Percentiles rank a stretch among this genome's conserved stretches.
phyloP scores from a whole-genome alignment of 768 basidiomycete species.

The Russula compacta region DNA sequence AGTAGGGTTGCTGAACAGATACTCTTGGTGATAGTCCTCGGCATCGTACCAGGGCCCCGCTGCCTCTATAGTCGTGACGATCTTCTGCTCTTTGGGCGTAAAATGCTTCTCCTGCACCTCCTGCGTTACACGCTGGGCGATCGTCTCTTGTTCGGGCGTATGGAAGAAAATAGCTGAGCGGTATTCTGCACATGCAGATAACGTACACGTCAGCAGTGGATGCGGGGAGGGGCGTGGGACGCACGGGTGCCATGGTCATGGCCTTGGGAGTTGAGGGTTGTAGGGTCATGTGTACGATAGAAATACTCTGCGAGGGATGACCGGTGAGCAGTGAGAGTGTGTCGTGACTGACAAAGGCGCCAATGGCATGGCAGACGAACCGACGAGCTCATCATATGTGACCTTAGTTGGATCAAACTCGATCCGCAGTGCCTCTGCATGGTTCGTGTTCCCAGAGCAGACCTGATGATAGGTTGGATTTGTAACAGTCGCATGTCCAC shows the following conservation, averaged over 20 bases:
- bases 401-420: constrained; percentile 77
- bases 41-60: constrained; percentile 77
- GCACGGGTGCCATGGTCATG: constrained; percentile 68
- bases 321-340: neutral
- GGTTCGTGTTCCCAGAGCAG: constrained; percentile 71
- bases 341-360: neutral
- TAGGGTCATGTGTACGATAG: constrained; percentile 91
- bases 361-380: constrained; percentile 34
- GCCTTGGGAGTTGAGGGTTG: constrained; percentile 73
- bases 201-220: neutral
- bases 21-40: constrained; percentile 78
- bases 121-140: constrained; percentile 67
- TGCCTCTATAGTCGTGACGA: constrained; percentile 66
- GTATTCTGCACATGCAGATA: constrained; percentile 50
- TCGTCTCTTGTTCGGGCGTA: constrained; percentile 57
- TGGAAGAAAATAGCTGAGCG: constrained; percentile 87
- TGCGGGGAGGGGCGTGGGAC: constrained; percentile 23
- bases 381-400: constrained; percentile 78
- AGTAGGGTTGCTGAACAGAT: constrained; percentile 70
- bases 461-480: constrained; percentile 68
- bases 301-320: constrained; percentile 63
- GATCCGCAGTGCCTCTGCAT: constrained; percentile 83
- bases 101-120: constrained; percentile 84
- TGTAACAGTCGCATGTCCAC: constrained; percentile 45
- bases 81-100: constrained; percentile 55